Percentiles rank a stretch among this genome's conserved stretches.
Conservation (phyloP, 1,284 basidiomycete genomes). For the Hymenochaete sp. region DNA sequence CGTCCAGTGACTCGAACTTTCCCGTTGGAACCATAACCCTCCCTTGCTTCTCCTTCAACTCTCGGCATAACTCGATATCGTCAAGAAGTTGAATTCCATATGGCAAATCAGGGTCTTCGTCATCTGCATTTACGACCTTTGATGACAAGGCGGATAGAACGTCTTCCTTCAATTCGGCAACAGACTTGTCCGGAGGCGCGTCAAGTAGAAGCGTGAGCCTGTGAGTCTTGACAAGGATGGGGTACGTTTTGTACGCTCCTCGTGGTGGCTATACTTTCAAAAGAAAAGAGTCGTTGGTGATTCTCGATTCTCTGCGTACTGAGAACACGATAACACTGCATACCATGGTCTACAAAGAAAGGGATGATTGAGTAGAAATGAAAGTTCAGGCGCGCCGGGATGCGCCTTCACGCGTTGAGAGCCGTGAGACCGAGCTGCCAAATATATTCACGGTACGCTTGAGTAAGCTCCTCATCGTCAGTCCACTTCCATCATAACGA, state of each 20-base stretch:
- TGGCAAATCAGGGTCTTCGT: conserved; percentile 38
- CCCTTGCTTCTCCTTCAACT: conserved; percentile 40
- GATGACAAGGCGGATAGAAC: conserved; percentile 51
- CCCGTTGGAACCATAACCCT: conserved; percentile 28
- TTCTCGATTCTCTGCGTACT: background rate
- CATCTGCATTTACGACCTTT: conserved; percentile 26
- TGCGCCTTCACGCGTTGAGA: background rate
- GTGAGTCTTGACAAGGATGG: conserved; percentile 61
- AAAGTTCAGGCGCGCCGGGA: background rate
- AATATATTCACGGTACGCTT: no score
- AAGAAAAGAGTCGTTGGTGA: background rate
- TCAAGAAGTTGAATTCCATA: conserved; percentile 29
- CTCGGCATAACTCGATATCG: conserved; percentile 60
- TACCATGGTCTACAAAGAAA: conserved; percentile 6
- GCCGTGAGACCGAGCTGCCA: no score
- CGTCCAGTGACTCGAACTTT: conserved; percentile 44
- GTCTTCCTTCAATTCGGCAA: conserved; percentile 53
- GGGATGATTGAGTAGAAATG: background rate
- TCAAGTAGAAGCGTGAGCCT: conserved; percentile 57
- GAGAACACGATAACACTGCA: no score
- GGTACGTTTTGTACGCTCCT: conserved; percentile 40
- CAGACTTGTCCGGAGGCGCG: conserved; percentile 41
- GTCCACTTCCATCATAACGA: no score
- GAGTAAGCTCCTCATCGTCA: no score
- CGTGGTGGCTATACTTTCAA: conserved; percentile 5